Base-by-base conservation (phyloP, 23 red algal species). In the Gracilaria gracilis region DNA sequence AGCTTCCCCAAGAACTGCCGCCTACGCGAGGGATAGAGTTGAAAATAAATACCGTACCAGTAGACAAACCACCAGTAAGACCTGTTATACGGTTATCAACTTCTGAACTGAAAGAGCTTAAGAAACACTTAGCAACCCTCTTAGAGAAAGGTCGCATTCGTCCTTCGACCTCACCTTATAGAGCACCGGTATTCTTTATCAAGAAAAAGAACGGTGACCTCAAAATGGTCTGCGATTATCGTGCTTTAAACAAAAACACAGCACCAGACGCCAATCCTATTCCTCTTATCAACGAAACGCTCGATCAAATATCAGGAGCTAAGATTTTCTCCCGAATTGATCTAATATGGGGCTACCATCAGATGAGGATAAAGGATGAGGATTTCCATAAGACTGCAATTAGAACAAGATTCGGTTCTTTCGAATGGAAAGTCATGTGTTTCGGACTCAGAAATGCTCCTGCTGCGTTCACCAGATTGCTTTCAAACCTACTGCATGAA, bases 131-230 rank as follows among this genome's bases (percentile, higher is more conserved):
- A 64, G 31, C 59, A 24, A 64, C 3, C 0, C 28, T 64, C 4
- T 64, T 32, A 64, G 59, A 32, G 31, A 64, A 64, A 64, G 59
- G 59, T 64, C 24, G 59, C 28, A 31, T 64, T 31, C 59, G 59
- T 64, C 59, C 65, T 75, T 88, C 84, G 35, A 42, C 55, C 0
- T 88, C 67, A 24, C 84, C 66, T 27, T 78, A 88, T 66, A 35
- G 75, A 29, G 73, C 87, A 31, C 75, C 67, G 77, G 74, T 90
- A 6, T 90, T 90, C 61, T 81, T 90, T 40, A 75, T 81, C 5
- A 90, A 77, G 57, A 82, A 82, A 28, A 72, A 75, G 24, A 75
- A 81, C 48, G 37, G 86, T 51, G 70, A 49, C 25, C 35, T 90
- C 25, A 61, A 75, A 54, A 66, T 80, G 76, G 54, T 77, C 0